Percentiles rank a stretch among this genome's conserved stretches.
phyloP scores from a whole-genome alignment of 2,329 filamentous ascomycete species.

The Trichoderma koningiopsis region DNA sequence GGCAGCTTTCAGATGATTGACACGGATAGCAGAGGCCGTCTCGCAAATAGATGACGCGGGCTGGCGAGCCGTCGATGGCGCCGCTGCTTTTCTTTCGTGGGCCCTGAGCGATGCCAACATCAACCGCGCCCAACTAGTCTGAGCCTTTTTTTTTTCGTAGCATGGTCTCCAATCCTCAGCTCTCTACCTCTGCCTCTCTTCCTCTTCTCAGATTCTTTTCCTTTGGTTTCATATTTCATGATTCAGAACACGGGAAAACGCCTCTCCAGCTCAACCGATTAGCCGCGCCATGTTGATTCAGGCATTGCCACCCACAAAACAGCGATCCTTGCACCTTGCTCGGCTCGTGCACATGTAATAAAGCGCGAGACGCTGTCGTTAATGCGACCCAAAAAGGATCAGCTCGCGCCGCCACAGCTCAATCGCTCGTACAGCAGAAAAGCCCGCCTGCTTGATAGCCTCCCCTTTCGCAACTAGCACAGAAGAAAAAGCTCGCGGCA shows the following conservation, averaged over 20 bases:
- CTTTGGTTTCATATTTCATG: neutral
- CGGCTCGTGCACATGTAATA: neutral
- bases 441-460: neutral
- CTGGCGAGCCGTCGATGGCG: slow-evolving; percentile 17
- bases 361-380: slow-evolving; percentile 7
- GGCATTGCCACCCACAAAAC: slow-evolving; percentile 10
- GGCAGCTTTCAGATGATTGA: neutral
- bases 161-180: neutral
- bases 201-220: neutral
- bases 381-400: slow-evolving; percentile 14
- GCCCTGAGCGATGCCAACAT: slow-evolving; percentile 15
- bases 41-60: slow-evolving; percentile 12
- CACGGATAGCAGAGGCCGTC: slow-evolving; percentile 1
- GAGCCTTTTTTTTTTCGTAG: slow-evolving; percentile 12
- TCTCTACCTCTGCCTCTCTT: neutral
- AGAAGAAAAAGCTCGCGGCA: neutral
- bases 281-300: neutral
- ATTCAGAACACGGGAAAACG: neutral
- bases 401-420: slow-evolving; percentile 12
- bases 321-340: neutral
- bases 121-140: slow-evolving; percentile 12
- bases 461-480: neutral
- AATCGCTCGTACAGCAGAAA: neutral
- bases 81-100: slow-evolving; percentile 7
- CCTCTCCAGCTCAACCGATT: neutral